Evolutionary conservation across 2,329 filamentous ascomycete genomes (phyloP), one percentile per base, ranked within the genome.

Genomic region (Pseudocercospora ulei): DNA sequence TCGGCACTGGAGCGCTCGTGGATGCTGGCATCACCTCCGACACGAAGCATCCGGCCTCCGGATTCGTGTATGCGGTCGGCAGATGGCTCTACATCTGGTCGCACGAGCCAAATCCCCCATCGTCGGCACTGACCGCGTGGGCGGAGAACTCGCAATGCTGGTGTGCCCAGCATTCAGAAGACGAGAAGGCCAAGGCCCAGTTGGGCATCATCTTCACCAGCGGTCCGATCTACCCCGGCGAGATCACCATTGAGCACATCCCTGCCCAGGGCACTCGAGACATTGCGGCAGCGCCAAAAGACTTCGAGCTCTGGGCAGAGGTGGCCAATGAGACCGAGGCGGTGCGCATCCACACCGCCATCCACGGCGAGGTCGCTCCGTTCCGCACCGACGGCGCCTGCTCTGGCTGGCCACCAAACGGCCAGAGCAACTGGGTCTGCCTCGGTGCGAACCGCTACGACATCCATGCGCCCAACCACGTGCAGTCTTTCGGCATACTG

Each of bases 61-160:
- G 11, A 27, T 35, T 35, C 22, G n/a, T 9, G 13, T 35, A 23
- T 13, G 26, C 11, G 35, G 8, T 23, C 3, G 8, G 13, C 5
- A 13, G 33, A 18, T 3, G 8, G 7, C n/a, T 41, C 7, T 19
- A 13, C 12, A 9, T 24, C 3, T 18, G 18, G 9, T 16, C 9
- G 7, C 36, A 35, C 5, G 38, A 26, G 29, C 43, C 42, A 33
- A 30, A 44, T 12, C 42, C 48, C 3, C 51, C 41, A 41, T 50
- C 41, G 36, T 60, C 68, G 0, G 84, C 81, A 1, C 67, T 94
- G 2, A 57, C 62, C 1, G 63, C 67, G 3, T 94, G 87, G 85
- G 67, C 77, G 6, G 82, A 93, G 33, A 72, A 80, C 20, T 83
- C 82, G 12, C 82, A 96, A 46, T 92, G 85, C 61, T 96, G 85